Evolutionary conservation across 2,329 filamentous ascomycete genomes (phyloP), one percentile per base, ranked within the genome.

Genomic region (Epichloe elymi): DNA sequence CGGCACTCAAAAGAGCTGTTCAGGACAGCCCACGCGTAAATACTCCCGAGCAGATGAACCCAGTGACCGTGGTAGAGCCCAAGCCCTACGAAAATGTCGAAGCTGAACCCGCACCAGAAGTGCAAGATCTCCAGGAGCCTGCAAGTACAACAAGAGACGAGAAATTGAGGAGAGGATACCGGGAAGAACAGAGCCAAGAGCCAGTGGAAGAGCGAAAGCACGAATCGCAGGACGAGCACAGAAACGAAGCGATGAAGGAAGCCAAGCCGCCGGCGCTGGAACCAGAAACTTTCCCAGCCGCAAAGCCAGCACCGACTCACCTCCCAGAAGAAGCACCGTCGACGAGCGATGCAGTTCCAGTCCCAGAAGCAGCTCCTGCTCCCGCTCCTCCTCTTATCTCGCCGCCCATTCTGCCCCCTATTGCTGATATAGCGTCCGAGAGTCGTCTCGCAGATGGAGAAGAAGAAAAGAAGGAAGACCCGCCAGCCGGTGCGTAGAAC

Each of bases 61-160:
- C 10, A 46, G 17, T 37, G 36, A 26, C 23, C 7, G 23, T 26
- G 7, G 23, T 26, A 26, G 23, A 26, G 23, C 23, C 23, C 7
- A 26, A 8, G 23, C 7, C 23, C 7, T 26, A 26, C 23, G 23
- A 26, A 7, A 26, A 26, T 26, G 7, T 39, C n/a, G 12, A 49
- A 30, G 3, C 19, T 6, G 42, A 42, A n/a, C 19, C 19, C 8
- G 6, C 36, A 17, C 26, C 51, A 3, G 35, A 48, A 8, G 63
- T 63, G 35, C 60, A 65, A 2, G 66, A 68, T 14, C 69, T 23
- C 7, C 26, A 38, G 40, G 20, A 70, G 26, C 64, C 69, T 7
- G 38, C 6, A 3, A 17, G 30, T 14, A 33, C 42, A 15, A 19
- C 20, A n/a, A 8, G 17, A 12, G n/a, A 12, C n/a, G 48, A 42